phyloP scores from a whole-genome alignment of 441 rosid genomes.

The Corymbia citriodora region DNA sequence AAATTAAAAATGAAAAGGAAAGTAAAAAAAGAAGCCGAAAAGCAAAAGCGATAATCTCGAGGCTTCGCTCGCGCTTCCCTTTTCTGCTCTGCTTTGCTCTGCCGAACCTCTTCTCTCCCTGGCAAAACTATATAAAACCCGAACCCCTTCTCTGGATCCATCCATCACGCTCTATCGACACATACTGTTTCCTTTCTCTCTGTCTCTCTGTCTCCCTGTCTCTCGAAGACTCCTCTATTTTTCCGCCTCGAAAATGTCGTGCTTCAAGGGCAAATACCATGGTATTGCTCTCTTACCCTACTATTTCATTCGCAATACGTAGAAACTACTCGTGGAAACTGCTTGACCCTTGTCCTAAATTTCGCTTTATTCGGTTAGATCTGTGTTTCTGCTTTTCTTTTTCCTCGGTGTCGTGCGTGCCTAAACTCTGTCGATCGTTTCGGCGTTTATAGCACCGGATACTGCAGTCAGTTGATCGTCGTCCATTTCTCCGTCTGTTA shows the following conservation, averaged over 20 bases:
- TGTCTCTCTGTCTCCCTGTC: background rate
- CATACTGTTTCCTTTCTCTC: background rate
- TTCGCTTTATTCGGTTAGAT: background rate
- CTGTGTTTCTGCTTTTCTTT: background rate
- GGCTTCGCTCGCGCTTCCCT: background rate
- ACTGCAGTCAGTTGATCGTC: background rate
- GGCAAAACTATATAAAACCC: background rate
- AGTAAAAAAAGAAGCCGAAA: background rate
- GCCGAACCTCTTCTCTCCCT: background rate
- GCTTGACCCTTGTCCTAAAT: background rate
- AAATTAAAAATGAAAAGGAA: background rate
- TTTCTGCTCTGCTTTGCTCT: background rate
- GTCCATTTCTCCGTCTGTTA: background rate
- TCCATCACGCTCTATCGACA: background rate
- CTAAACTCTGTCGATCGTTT: background rate
- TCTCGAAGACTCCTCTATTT: background rate
- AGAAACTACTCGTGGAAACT: background rate
- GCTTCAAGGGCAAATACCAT: slow-evolving; percentile 4
- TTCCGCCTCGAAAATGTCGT: background rate
- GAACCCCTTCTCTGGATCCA: background rate
- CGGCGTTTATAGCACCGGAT: background rate
- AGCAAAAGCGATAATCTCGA: background rate
- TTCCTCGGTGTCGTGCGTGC: background rate
- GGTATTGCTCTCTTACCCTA: background rate
- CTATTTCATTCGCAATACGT: background rate